Percentiles rank a stretch among this genome's conserved stretches.
Evolutionary conservation across 2,329 filamentous ascomycete species (phyloP).

Genomic region (Escovopsis sp.): DNA sequence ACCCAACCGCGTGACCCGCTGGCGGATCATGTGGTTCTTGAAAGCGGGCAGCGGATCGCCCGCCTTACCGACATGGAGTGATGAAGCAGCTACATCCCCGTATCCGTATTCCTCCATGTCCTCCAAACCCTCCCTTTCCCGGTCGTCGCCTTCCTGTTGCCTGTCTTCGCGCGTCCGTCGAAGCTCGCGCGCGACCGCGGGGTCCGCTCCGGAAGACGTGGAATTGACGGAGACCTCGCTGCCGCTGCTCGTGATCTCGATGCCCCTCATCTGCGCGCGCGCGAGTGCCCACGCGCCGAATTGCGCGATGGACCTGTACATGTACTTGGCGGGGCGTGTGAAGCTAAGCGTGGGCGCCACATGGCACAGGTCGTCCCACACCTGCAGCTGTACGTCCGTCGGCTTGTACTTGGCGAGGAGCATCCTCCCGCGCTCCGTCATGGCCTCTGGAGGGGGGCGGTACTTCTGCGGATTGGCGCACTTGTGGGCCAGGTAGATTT

Average conservation of each 20-base stretch:
- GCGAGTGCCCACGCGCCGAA: constrained; percentile 88
- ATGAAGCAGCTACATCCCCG: constrained; percentile 11
- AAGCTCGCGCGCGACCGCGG: no score
- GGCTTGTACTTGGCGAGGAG: constrained; percentile 54
- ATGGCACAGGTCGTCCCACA: constrained; percentile 93
- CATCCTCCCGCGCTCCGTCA: constrained; percentile 47
- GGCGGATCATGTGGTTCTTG: constrained; percentile 77
- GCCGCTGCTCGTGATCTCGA: constrained; percentile 71
- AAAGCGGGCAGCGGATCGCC: constrained; percentile 73
- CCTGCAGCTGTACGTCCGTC: constrained; percentile 84
- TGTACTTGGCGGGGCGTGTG: constrained; percentile 87
- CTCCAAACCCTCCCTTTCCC: no score
- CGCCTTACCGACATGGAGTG: constrained; percentile 58
- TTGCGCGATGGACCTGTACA: constrained; percentile 85
- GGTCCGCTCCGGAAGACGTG: constrained; percentile 37
- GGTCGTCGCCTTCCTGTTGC: constrained; percentile 8
- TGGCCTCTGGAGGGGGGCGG: constrained; percentile 45
- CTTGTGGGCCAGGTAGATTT: constrained; percentile 90
- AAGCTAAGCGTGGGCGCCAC: constrained; percentile 88
- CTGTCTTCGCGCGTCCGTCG: constrained; percentile 11
- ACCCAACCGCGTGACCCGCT: constrained; percentile 68
- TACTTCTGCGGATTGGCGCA: constrained; percentile 72
- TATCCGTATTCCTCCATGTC: no score
- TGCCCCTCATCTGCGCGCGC: constrained; percentile 60
- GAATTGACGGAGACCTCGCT: constrained; percentile 67